Base-by-base conservation (phyloP, 1,284 basidiomycete species). In the Cutaneotrichosporon curvatum region DNA sequence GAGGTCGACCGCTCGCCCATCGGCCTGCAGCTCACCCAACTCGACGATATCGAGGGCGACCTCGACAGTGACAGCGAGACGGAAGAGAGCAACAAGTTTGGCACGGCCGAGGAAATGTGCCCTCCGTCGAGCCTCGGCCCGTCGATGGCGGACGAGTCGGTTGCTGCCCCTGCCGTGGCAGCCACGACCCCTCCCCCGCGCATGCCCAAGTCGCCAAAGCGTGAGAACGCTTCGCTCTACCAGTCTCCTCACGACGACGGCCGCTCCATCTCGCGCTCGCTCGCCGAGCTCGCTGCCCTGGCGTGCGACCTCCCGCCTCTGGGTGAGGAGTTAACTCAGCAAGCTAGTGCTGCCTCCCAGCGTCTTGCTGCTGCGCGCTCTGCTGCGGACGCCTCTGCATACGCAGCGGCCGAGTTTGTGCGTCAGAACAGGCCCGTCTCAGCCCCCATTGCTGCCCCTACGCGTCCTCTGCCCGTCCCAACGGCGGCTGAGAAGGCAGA, bases 271-370 rank as follows among this genome's bases (percentile, higher is more conserved):
- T 50, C 52, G 37, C 48, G 34, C 19, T 54, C 52, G 33, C 46
- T 54, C 5, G 52, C 52, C 21, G 52, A 54, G 46, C 48, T 54
- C 15, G 52, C 52, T 1, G 32, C 43, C 14, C 40, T 54, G 3
- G 52, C 52, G 0, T 54, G 52, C 40, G 52, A 54, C 25, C 52
- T 54, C 11, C 48, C 52, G 12, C 34, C 52, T 4, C 37, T 54
- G 12, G 51, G 40, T 18, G 45, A 36, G 5, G 45, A 50, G 19
- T 34, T 53, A 21, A 38, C 51, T 6, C 28, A 25, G n/a, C 35
- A 25, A 9, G 51, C 51, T 15, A 39, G 37, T 19, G 34, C 36
- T 6, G 51, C 48, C 0, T 30, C 41, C 8, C 37, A 25, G 18
- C 41, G 45, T 3, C 40, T 54, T 9, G 52, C 25, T 28, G 25